Conservation (phyloP, 2,329 filamentous ascomycete genomes). For the Neonectria punicea region DNA sequence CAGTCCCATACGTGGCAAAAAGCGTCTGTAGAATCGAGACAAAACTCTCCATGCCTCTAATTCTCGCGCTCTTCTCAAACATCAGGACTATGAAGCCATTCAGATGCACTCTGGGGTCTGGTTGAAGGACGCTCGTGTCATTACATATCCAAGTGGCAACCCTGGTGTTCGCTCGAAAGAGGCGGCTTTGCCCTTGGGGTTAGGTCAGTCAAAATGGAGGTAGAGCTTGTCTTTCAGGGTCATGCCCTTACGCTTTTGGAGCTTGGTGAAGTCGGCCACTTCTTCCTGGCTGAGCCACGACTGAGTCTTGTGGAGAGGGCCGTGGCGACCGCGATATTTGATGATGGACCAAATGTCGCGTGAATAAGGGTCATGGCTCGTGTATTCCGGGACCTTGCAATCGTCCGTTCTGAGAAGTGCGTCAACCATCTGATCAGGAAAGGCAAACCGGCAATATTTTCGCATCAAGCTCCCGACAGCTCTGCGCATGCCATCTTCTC, state of each 20-base stretch:
- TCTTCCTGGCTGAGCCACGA: neutral
- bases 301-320: neutral
- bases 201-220: neutral
- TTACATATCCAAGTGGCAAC: slow-evolving; percentile 18
- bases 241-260: neutral
- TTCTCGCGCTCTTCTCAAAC: slow-evolving; percentile 5
- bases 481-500: neutral
- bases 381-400: slow-evolving; percentile 6
- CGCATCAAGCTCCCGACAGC: neutral
- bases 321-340: slow-evolving; percentile 9
- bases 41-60: neutral
- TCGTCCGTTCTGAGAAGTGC: neutral
- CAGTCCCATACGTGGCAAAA: neutral
- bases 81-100: slow-evolving; percentile 11
- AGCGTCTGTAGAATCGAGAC: neutral
- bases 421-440: slow-evolving; percentile 1
- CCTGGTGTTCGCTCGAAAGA: slow-evolving; percentile 7
- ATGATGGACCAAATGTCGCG: slow-evolving; percentile 22
- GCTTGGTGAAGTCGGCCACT: neutral
- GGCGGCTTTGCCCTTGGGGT: neutral
- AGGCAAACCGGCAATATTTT: neutral
- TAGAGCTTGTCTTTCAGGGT: too few species aligned
- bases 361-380: neutral
- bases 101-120: neutral
- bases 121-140: neutral